Evolutionary conservation across 225 moss, liverwort and hornwort species (phyloP).

Genomic region (Marchantia paleacea): DNA sequence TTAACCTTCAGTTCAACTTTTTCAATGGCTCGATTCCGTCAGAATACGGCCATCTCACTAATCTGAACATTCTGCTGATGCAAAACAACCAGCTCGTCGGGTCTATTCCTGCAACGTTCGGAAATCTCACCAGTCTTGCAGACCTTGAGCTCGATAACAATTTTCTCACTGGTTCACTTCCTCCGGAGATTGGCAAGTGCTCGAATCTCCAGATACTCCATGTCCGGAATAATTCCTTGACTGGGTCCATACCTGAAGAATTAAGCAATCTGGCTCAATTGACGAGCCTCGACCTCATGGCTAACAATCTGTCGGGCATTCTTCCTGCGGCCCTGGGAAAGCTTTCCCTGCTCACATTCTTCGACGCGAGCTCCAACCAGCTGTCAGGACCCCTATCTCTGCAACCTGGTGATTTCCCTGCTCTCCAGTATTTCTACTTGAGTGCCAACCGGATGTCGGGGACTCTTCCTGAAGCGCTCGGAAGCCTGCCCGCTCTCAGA

Average conservation of each 20-base stretch:
- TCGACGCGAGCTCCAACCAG: constrained; percentile 22
- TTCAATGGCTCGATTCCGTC: constrained; percentile 20
- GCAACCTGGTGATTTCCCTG: not conserved
- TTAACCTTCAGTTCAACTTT: constrained; percentile 23
- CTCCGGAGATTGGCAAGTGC: constrained; percentile 1
- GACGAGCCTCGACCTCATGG: not conserved
- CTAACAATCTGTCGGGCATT: not conserved
- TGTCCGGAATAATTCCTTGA: not conserved
- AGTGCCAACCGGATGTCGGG: constrained; percentile 9
- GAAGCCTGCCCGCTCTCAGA: constrained; percentile 12
- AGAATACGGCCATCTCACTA: not conserved
- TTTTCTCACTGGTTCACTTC: constrained; percentile 8
- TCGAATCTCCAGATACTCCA: constrained; percentile 8
- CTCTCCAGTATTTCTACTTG: constrained; percentile 7
- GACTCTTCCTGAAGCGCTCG: constrained; percentile 22
- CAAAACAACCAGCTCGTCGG: constrained; percentile 4
- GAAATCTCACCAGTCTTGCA: not conserved
- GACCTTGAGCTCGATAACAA: not conserved
- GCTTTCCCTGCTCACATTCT: not conserved
- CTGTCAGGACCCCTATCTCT: constrained; percentile 21
- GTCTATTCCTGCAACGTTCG: not conserved
- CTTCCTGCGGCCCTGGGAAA: constrained; percentile 19
- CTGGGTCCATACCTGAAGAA: not conserved
- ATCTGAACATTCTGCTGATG: not conserved
- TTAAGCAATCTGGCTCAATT: not conserved